phyloP scores from a whole-genome alignment of 768 basidiomycete genomes.

The Boletus rubescentipes region DNA sequence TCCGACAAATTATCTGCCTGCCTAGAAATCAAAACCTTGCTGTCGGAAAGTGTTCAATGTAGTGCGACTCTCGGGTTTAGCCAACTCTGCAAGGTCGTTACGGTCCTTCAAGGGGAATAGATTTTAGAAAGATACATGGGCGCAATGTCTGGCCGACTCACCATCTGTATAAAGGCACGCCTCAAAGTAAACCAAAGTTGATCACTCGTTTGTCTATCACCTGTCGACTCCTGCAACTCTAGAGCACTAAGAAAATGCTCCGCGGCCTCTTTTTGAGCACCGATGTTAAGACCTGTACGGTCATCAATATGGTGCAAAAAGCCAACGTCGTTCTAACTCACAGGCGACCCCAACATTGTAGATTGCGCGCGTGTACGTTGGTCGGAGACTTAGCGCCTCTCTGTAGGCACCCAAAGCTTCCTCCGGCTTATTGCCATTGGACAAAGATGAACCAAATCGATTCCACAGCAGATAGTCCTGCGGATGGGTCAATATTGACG shows the following conservation, averaged over 20 bases:
- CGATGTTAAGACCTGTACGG: constrained; percentile 84
- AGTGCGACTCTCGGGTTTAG: constrained; percentile 58
- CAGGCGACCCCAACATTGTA: constrained; percentile 99
- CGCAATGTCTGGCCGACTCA: constrained; percentile 23
- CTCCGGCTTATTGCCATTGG: constrained; percentile 92
- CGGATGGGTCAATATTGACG: background rate
- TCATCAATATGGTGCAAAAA: constrained; percentile 4
- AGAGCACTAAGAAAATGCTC: constrained; percentile 93
- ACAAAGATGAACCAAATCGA: constrained; percentile 88
- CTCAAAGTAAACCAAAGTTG: constrained; percentile 91
- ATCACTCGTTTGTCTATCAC: constrained; percentile 67
- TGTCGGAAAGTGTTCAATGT: constrained; percentile 72
- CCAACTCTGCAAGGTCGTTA: constrained; percentile 75
- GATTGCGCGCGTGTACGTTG: constrained; percentile 95
- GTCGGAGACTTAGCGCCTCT: constrained; percentile 85
- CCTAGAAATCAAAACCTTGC: constrained; percentile 89
- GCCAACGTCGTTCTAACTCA: constrained; percentile 41
- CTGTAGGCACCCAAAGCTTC: constrained; percentile 89
- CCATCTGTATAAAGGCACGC: constrained; percentile 80
- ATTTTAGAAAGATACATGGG: background rate
- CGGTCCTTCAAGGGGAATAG: constrained; percentile 54
- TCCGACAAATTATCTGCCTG: background rate
- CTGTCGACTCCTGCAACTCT: constrained; percentile 69
- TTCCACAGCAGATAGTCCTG: constrained; percentile 97
- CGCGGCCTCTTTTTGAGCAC: constrained; percentile 91